These are phyloP conservation scores for Citeromyces matritensis DNA, from an alignment of 805 yeast genomes.

Conservation along the genomic window DNA sequence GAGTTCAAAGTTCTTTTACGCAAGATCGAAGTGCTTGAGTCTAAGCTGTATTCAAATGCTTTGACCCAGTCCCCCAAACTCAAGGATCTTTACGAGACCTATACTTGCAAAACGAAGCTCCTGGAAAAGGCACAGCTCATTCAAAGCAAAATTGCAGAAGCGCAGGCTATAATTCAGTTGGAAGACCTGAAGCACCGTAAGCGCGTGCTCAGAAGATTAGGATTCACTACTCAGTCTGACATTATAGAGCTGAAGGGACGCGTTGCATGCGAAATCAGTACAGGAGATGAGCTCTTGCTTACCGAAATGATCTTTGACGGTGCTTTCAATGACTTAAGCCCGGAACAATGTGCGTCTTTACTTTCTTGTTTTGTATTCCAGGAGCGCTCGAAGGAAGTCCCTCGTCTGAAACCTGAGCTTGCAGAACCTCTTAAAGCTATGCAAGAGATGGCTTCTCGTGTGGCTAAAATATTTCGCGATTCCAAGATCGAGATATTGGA, in stretches of 20 bases:
- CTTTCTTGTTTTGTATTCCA: constrained; percentile 94
- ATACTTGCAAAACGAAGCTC: constrained; percentile 46
- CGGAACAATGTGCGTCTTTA: constrained; percentile 87
- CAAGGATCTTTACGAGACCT: constrained; percentile 47
- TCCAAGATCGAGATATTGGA: constrained; percentile 83
- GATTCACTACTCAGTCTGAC: constrained; percentile 76
- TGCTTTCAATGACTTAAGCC: constrained; percentile 73
- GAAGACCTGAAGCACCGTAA: constrained; percentile 90
- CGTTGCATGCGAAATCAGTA: constrained; percentile 92
- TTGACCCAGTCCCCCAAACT: constrained; percentile 46
- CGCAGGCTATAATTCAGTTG: constrained; percentile 83
- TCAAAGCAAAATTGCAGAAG: constrained; percentile 57
- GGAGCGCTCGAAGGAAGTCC: constrained; percentile 82
- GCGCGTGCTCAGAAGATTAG: constrained; percentile 82
- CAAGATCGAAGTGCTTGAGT: constrained; percentile 72
- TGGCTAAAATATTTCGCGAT: constrained; percentile 82
- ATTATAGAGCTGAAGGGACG: constrained; percentile 93
- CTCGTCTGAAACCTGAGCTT: constrained; percentile 75
- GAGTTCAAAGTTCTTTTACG: constrained; percentile 58
- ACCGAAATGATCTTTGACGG: constrained; percentile 95
- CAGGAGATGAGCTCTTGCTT: constrained; percentile 73
- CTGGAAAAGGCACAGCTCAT: constrained; percentile 41
- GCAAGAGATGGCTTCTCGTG: constrained; percentile 81
- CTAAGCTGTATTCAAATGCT: constrained; percentile 59
- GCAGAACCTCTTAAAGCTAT: constrained; percentile 84